Base-by-base conservation (phyloP, 1,139 yeast genomes). In the Protomyces arabidopsidicola region DNA sequence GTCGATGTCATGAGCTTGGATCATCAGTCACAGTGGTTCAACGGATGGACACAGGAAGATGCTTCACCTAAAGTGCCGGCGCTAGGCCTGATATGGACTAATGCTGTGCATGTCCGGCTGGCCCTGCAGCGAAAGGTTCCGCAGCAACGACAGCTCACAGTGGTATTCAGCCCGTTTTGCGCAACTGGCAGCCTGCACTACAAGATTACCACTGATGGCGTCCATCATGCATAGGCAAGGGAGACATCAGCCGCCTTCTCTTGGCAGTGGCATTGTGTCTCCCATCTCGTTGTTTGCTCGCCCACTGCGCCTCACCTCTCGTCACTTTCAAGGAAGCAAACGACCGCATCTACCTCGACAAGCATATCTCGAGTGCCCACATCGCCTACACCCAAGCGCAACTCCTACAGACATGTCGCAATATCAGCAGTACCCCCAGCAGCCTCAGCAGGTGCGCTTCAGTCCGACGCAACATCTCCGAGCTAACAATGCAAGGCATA, bases 1-100 rank as follows among this genome's bases (percentile, higher is more conserved):
- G 8, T 18, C 14, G 55, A 70, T 38, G 76, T 81, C n/a, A 72
- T 83, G 66, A 82, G 80, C 58, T 76, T 82, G 65, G 88, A 87
- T 67, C 84, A 84, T 70, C 97, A 90, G 71, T 70, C 85, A 18
- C 88, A 95, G 2, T 83, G 87, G 79, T 77, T 83, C 64, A 79
- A 84, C 3, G 97, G 96, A 0, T 90, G 96, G 96, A 61, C 67
- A 20, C 58, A 20, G 14, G 48, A 38, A 16, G 61, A 48, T n/a
- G 22, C 34, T 22, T 54, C 60, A 3, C 59, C 60, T 12, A 66
- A 66, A 22, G 51, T 56, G 18, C 68, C 68, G 16, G 64, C 68
- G 24, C 59, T 66, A 18, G 68, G 68, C 14, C 39, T 65, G 27
- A 60, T 65, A 31, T 66, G 68, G 68, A 54, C 64, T 8, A 64